Evolutionary conservation across 352 stramenopile genomes (phyloP), one percentile per base, ranked within the genome.

Genomic region (Pythium chondricola): DNA sequence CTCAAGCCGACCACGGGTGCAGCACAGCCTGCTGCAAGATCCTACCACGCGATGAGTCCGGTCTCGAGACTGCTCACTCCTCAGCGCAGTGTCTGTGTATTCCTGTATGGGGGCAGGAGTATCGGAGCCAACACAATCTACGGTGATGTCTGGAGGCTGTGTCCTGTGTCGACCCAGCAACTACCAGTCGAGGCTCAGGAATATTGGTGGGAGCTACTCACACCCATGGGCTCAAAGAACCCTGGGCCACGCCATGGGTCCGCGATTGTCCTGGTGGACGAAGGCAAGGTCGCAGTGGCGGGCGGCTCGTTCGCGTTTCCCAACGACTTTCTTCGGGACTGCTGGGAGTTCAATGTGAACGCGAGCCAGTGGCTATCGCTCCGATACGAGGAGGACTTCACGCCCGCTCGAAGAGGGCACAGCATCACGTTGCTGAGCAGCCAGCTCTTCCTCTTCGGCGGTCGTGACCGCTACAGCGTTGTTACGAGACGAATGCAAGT

Each of bases 271-370:
- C 77, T 84, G 45, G 54, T 86, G 21, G 72, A 85, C 30, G 64
- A 83, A 44, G 74, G 76, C 11, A 81, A 78, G 43, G 35, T 88
- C 6, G 61, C 71, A 24, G 56, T 90, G 6, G 58, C 66, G 6
- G 79, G 76, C 4, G 79, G 79, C 10, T 90, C 79, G 13, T 86
- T 74, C 43, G 69, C 63, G n/a, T 90, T 90, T 46, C 79, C 79
- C 5, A 84, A 65, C 41, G 79, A 90, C 43, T 90, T 85, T 39
- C 61, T 90, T 4, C 68, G 61, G 26, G 79, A 90, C 32, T 56
- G 64, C 13, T 90, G 79, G 79, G 79, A 88, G 44, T 58, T 85
- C 37, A 84, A 88, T 17, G 50, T 81, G 49, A 83, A 83, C 29
- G 68, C 74, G 1, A 79, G 65, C 13, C 75, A 85, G 47, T 90